Evolutionary conservation across 768 basidiomycete species (phyloP).

Genomic region (Rhodosporidiobolus sp.): DNA sequence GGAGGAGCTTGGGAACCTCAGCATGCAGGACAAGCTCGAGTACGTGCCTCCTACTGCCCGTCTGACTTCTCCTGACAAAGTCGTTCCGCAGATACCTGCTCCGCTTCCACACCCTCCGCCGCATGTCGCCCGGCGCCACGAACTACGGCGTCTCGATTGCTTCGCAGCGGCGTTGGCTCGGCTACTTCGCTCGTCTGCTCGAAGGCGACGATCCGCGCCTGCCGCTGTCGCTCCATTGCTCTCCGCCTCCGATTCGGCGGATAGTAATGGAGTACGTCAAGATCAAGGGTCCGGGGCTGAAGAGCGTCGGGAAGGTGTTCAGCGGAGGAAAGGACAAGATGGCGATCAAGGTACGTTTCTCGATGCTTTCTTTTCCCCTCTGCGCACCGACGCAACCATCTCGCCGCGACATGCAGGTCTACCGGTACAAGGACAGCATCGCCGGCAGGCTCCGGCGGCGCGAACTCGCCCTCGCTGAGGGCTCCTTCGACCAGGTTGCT

Average conservation of each 20-base stretch:
- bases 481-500: too few relatives aligned
- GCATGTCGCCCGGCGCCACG: slow-evolving; percentile 23
- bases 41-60: background rate
- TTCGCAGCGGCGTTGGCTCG: slow-evolving; percentile 72
- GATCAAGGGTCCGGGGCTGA: slow-evolving; percentile 41
- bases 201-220: slow-evolving; percentile 46
- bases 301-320: slow-evolving; percentile 44
- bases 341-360: slow-evolving; percentile 18
- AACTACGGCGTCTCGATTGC: slow-evolving; percentile 56
- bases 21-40: slow-evolving; percentile 59
- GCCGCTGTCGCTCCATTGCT: slow-evolving; percentile 50
- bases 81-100: slow-evolving; percentile 7
- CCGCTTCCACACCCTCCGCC: slow-evolving; percentile 24
- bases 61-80: background rate
- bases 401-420: slow-evolving; percentile 67
- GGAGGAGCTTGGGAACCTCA: slow-evolving; percentile 44
- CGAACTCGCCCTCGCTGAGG: slow-evolving; percentile 50
- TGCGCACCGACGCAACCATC: slow-evolving; percentile 50
- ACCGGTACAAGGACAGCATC: slow-evolving; percentile 73
- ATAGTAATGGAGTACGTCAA: slow-evolving; percentile 45
- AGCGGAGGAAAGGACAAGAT: slow-evolving; percentile 28
- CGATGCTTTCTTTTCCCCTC: slow-evolving; percentile 15
- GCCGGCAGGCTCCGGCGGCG: slow-evolving; percentile 62
- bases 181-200: slow-evolving; percentile 59
- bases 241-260: background rate